Evolutionary conservation across 1,139 yeast genomes (phyloP).

Genomic region (Kodamaea anthophila): DNA sequence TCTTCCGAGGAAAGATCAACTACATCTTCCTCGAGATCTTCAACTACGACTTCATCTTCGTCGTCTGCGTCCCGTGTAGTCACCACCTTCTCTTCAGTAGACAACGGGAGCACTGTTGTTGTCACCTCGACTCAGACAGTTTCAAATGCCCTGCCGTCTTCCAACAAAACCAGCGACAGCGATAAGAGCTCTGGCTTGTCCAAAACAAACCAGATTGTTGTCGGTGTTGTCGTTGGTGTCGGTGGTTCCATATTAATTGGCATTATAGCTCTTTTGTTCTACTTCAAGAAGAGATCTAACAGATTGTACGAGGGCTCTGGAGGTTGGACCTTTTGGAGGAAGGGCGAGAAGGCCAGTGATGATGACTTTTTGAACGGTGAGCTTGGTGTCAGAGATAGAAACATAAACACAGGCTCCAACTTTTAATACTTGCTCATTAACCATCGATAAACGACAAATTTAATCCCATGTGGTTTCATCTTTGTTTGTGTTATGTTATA

Average conservation of each 20-base stretch:
- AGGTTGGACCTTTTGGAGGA: constrained; percentile 50
- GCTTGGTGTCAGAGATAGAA: constrained; percentile 47
- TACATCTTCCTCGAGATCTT: background rate
- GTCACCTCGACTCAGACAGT: constrained; percentile 35
- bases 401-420: constrained; percentile 44
- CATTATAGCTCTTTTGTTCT: constrained; percentile 29
- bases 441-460: no score
- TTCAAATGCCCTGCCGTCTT: constrained; percentile 18
- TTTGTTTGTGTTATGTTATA: no score
- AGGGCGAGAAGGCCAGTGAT: constrained; percentile 41
- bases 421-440: no score
- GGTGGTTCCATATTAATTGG: constrained; percentile 42
- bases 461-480: no score
- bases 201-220: constrained; percentile 40
- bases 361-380: constrained; percentile 59
- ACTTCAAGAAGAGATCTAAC: constrained; percentile 29
- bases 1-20: background rate
- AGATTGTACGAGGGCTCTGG: constrained; percentile 22
- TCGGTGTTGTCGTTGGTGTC: constrained; percentile 47
- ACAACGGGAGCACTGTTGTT: constrained; percentile 32
- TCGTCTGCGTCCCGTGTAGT: constrained; percentile 10
- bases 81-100: constrained; percentile 29
- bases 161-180: constrained; percentile 10
- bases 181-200: constrained; percentile 28
- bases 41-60: constrained; percentile 3